Evolutionary conservation across 768 basidiomycete species (phyloP), one percentile per base, ranked within the genome.

Genomic region (Trametes sanguinea): DNA sequence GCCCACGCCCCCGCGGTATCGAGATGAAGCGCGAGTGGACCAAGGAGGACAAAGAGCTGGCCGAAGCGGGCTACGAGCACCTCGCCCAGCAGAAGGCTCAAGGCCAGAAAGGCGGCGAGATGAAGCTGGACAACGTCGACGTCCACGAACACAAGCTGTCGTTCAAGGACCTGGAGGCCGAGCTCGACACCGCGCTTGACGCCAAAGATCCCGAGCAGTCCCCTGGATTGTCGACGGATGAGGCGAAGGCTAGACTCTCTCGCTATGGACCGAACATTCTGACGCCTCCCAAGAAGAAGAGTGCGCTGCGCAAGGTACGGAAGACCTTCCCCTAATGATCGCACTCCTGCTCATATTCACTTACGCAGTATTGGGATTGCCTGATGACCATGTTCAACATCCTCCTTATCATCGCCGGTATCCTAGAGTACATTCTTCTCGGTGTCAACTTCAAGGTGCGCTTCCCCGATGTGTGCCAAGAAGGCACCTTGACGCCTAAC

Each of bases 61-160:
- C 85, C 13, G 84, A 82, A 2, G 86, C 86, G n/a, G 86, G 86
- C 2, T 89, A 89, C 69, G 84, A 84, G 53, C 84, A 87, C 68
- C 76, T 89, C 30, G 75, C 81, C 33, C 76, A 78, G 61, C 75
- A 80, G 55, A 81, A 82, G 56, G 44, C 51, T 43, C 65, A 66
- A 52, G 69, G 57, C 11, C 75, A 76, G 48, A 72, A 75, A 44
- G 74, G 61, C 16, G 67, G 71, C 33, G 55, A 71, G 7, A 29
- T 51, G 1, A 48, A 74, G 42, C 65, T 75, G 22, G 73, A 80
- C 47, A 73, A 81, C 40, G 80, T 84, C 67, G 86, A 89, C 66
- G 84, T 89, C 45, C 70, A 74, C 6, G 87, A 88, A 67, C 87
- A 88, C 71, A 70, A 68, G 8, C 73, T 84, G 4, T 67, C 81